These are phyloP conservation scores for Stevia rebaudiana DNA, from an alignment of 140 eudicot species.

Conservation along the genomic window DNA sequence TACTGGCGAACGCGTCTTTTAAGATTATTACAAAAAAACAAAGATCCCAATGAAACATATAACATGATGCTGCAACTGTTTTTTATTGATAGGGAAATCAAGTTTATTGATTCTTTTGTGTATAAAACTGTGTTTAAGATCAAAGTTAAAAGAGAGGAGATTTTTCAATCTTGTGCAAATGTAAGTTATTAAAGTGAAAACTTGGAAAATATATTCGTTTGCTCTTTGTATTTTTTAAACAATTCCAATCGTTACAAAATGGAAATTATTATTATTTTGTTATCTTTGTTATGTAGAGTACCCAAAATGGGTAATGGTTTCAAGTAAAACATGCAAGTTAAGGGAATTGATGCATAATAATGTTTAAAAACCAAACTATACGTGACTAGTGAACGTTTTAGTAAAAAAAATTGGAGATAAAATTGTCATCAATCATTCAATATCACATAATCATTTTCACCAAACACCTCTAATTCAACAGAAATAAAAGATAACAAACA, in stretches of 20 bases:
- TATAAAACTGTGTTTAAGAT: slow-evolving; percentile 6
- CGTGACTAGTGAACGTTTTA: too few species aligned
- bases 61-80: slow-evolving; percentile 2
- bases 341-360: too few species aligned
- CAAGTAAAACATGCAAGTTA: too few species aligned
- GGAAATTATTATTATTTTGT: too few species aligned
- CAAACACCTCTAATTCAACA: neutral
- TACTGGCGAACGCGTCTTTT: slow-evolving; percentile 72
- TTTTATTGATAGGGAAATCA: neutral
- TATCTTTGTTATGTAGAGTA: too few species aligned
- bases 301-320: too few species aligned
- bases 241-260: neutral
- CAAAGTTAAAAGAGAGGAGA: neutral
- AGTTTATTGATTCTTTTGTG: slow-evolving; percentile 26
- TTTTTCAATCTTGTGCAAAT: slow-evolving; percentile 18
- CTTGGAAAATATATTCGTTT: slow-evolving; percentile 1
- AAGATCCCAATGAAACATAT: neutral
- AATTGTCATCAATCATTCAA: neutral
- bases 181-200: slow-evolving; percentile 12
- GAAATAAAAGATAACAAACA: slow-evolving; percentile 21
- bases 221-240: neutral
- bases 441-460: neutral
- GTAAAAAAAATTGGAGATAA: neutral
- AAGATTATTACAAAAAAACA: slow-evolving; percentile 14
- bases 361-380: too few species aligned